Percentiles rank a stretch among this genome's conserved stretches.
These are phyloP conservation scores for Conoideocrella luteorostrata DNA, from an alignment of 2,329 filamentous ascomycete genomes.

Conservation along the genomic window DNA sequence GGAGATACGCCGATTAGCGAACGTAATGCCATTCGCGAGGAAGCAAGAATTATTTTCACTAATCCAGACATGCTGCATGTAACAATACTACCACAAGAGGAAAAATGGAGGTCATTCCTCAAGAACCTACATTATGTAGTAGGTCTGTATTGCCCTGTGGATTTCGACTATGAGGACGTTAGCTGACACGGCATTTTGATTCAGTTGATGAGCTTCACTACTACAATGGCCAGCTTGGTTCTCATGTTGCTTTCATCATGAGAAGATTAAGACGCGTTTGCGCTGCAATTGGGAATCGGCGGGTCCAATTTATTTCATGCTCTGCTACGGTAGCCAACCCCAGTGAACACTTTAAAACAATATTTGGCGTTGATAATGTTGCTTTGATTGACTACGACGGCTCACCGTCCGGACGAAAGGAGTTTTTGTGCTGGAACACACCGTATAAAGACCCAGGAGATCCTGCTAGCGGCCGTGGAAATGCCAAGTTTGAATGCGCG, in stretches of 20 bases:
- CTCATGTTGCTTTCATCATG: constrained; percentile 94
- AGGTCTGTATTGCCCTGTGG: constrained; percentile 23
- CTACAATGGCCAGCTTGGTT: constrained; percentile 91
- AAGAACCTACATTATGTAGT: constrained; percentile 87
- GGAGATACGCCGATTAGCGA: constrained; percentile 83
- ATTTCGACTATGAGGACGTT: background rate
- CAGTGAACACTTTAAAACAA: constrained; percentile 80
- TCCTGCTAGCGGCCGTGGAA: constrained; percentile 77
- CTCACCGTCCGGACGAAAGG: constrained; percentile 81
- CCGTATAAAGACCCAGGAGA: constrained; percentile 87
- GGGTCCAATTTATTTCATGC: constrained; percentile 87
- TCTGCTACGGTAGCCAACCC: constrained; percentile 96
- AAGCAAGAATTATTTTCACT: constrained; percentile 90
- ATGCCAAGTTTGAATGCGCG: constrained; percentile 78
- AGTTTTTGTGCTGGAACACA: constrained; percentile 97
- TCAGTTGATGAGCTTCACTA: constrained; percentile 82
- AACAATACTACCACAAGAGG: constrained; percentile 87
- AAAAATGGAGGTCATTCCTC: constrained; percentile 81
- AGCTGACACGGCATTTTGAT: background rate
- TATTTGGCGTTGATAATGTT: constrained; percentile 85
- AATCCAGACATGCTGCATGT: constrained; percentile 98
- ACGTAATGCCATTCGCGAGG: constrained; percentile 74
- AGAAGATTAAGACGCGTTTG: constrained; percentile 80
- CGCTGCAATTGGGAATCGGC: constrained; percentile 78
- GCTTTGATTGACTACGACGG: constrained; percentile 84